Evolutionary conservation across 1,284 basidiomycete species (phyloP), one percentile per base, ranked within the genome.

Genomic region (Volvariella volvacea): DNA sequence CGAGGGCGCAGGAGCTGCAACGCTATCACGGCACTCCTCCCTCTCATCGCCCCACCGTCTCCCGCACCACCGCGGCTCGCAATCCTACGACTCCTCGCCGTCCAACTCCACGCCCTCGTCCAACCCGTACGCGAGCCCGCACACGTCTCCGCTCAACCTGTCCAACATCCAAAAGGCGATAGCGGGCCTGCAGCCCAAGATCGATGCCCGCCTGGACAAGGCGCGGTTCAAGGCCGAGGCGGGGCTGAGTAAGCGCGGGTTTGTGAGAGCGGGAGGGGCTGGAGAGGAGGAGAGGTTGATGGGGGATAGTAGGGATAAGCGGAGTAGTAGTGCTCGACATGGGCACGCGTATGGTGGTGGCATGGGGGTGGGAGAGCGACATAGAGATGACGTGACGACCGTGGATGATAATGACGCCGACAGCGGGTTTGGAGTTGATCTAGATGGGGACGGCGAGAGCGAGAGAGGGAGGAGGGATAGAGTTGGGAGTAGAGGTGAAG

Each of bases 141-240:
- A n/a, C 25, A 41, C 46, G 52, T 54, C 58, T 48, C 51, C 9
- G 41, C 57, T 63, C 38, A 57, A 54, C 34, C 60, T 65, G 32
- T 57, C 63, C 36, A 55, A 67, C 42, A 57, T 80, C 39, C 76
- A 74, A 48, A 63, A 65, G 39, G 73, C 74, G 45, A 55, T 76
- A n/a, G 63, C 64, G 16, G 63, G 60, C 15, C 58, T 80, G 9
- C 71, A 76, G 49, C 67, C 71, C 4, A 68, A 65, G 34, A 55
- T 74, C 20, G 68, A 72, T 43, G 57, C 62, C 1, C 66, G 60
- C 25, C 49, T 78, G 4, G 74, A 77, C 25, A 71, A 68, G n/a
- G 81, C 78, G 28, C 61, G 78, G 48, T 85, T 75, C 59, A 84
- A 84, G 60, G 81, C 81, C 0, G 82, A 84, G 58, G 82, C 81